Base-by-base conservation (phyloP, 331 rosid species). In the Malus hybrid region DNA sequence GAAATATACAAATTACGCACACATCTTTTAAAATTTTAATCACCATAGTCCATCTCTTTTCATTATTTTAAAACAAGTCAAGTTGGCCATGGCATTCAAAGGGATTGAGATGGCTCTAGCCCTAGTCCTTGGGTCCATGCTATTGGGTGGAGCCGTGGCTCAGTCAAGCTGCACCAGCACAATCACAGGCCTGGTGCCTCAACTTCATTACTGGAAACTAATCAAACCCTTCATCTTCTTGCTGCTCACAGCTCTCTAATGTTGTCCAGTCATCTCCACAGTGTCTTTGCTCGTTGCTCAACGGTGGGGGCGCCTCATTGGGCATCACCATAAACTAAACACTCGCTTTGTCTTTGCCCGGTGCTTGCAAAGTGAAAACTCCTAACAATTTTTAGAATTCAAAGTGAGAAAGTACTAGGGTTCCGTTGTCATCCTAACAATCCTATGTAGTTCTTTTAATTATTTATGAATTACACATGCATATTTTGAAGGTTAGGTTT, bases 201-300 rank as follows among this genome's bases (percentile, higher is more conserved):
- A 87, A 67, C 83, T 91, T 84, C 73, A n/a, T 89, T 28, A 87
- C 85, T 19, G 97, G 97, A 44, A 91, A 75, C 70, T 81, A 90
- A 7, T 77, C 91, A 33, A 79, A 78, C 14, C 97, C 97, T 10
- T 87, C 97, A 8, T 13, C 90, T 79, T 62, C 87, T 63, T 91
- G 97, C 77, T 91, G 97, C 84, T 81, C 91, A 19, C 87, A 81
- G 76, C 97, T 91, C 80, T 76, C 87, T 20, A 83, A 64, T 6
- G 91, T 89, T 3, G 91, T 87, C 42, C 88, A 87, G 48, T 80
- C 94, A 59, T 89, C 94, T 3, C 95, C 97, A 12, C 85, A 75
- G 80, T 89, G 94, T 72, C 94, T 91, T 1, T 91, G 97, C 83
- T 81, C 94, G 0, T 62, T 81, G 36, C 73, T 91, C 12, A 91